Conservation (phyloP, 192 early-diverging fungal genomes). For the Rhizoclosmatium globosum region DNA sequence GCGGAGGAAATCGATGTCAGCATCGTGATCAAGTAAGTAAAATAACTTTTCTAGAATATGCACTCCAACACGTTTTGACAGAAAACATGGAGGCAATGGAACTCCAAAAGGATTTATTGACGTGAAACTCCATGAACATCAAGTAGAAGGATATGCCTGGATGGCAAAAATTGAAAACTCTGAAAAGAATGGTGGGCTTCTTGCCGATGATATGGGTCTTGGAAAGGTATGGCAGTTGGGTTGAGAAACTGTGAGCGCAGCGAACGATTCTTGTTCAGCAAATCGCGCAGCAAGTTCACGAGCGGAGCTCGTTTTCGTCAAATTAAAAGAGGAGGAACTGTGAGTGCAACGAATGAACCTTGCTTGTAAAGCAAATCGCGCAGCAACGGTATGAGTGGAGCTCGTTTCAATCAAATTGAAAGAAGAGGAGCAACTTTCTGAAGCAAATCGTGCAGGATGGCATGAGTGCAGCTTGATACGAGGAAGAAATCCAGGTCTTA, state of each 20-base stretch:
- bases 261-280: too few species aligned
- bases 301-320: too few species aligned
- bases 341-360: too few species aligned
- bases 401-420: too few species aligned
- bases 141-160: slow-evolving; percentile 20
- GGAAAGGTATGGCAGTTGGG: slow-evolving; percentile 5
- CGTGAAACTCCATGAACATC: slow-evolving; percentile 17
- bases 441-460: too few species aligned
- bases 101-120: slow-evolving; percentile 2
- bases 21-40: background rate
- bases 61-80: background rate
- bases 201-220: slow-evolving; percentile 38
- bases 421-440: too few species aligned
- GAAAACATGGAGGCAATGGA: slow-evolving; percentile 6
- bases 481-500: background rate
- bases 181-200: slow-evolving; percentile 16
- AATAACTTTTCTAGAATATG: background rate
- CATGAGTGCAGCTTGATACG: background rate
- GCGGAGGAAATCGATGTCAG: background rate
- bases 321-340: too few species aligned
- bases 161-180: slow-evolving; percentile 29
- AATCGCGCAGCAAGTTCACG: too few species aligned
- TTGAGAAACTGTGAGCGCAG: too few species aligned
- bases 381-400: too few species aligned
- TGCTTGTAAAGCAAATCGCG: too few species aligned